These are phyloP conservation scores for Populus ilicifolia DNA, from an alignment of 345 rosid species.

Conservation along the genomic window DNA sequence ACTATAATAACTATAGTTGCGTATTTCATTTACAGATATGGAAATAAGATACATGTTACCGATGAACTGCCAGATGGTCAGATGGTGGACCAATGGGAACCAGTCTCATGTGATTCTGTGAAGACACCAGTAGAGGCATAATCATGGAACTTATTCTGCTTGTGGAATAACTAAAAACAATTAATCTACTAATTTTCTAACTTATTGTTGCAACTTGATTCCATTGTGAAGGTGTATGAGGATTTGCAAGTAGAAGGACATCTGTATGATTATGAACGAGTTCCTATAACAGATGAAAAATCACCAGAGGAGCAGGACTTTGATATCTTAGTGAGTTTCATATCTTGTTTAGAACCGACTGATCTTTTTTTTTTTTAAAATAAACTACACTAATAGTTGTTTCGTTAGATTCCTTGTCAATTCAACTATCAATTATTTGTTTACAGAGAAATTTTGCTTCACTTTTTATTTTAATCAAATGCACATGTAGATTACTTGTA, in stretches of 20 bases:
- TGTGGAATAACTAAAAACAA: constrained; percentile 1
- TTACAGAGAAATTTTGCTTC: neutral
- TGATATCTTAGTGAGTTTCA: constrained; percentile 70
- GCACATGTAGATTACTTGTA: neutral
- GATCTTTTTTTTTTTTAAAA: neutral
- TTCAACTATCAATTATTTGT: neutral
- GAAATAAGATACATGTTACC: constrained; percentile 95
- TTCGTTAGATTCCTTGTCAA: neutral
- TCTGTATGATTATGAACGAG: constrained; percentile 86
- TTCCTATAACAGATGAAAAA: constrained; percentile 95
- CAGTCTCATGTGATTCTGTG: constrained; percentile 75
- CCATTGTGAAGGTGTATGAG: constrained; percentile 59
- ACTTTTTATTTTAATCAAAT: neutral
- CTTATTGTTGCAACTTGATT: constrained; percentile 18
- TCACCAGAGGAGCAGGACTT: constrained; percentile 91
- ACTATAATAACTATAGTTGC: constrained; percentile 19
- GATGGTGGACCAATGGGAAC: constrained; percentile 99
- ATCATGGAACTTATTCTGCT: constrained; percentile 15
- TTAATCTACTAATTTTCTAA: constrained; percentile 18
- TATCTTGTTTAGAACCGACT: neutral
- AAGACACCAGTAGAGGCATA: constrained; percentile 89
- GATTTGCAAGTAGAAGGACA: constrained; percentile 85
- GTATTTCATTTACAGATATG: constrained; percentile 62
- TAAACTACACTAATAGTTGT: neutral
- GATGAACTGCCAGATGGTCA: constrained; percentile 99